These are phyloP conservation scores for Plantago major DNA, from an alignment of 257 asterid species.

Conservation along the genomic window DNA sequence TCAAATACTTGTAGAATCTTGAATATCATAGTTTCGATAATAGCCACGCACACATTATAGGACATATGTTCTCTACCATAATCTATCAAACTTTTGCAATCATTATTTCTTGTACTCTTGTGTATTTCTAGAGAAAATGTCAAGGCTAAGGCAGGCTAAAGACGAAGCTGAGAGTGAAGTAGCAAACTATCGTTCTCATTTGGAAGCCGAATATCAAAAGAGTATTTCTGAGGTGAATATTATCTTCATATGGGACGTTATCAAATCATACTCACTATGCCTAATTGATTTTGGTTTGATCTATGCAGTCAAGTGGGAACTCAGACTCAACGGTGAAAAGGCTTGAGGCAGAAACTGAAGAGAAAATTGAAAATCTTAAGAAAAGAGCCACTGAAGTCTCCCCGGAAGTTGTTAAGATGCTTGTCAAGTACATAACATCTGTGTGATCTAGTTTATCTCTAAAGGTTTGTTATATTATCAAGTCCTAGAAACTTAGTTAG, in stretches of 20 bases:
- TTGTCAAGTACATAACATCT: slow-evolving; percentile 37
- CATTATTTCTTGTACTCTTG: not conserved
- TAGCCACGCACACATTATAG: no score
- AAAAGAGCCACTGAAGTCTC: slow-evolving; percentile 43
- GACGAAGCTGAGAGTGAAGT: slow-evolving; percentile 79
- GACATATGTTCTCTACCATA: no score
- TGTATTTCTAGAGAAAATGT: slow-evolving; percentile 45
- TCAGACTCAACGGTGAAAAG: slow-evolving; percentile 61
- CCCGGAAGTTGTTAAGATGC: slow-evolving; percentile 54
- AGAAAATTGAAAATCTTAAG: slow-evolving; percentile 47
- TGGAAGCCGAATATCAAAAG: slow-evolving; percentile 71
- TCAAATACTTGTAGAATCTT: no score
- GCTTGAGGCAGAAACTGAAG: slow-evolving; percentile 64
- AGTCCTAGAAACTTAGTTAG: not conserved
- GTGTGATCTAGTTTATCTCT: slow-evolving; percentile 26
- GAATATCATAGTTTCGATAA: no score
- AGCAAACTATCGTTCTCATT: slow-evolving; percentile 42
- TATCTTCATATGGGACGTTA: not conserved
- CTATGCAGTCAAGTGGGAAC: slow-evolving; percentile 53
- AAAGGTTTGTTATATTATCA: not conserved
- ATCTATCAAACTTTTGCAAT: no score
- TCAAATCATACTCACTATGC: no score
- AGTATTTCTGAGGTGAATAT: slow-evolving; percentile 53
- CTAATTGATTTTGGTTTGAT: not conserved
- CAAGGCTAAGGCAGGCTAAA: slow-evolving; percentile 75